phyloP scores from a whole-genome alignment of 768 basidiomycete genomes.

The Leucogyrophana mollusca region DNA sequence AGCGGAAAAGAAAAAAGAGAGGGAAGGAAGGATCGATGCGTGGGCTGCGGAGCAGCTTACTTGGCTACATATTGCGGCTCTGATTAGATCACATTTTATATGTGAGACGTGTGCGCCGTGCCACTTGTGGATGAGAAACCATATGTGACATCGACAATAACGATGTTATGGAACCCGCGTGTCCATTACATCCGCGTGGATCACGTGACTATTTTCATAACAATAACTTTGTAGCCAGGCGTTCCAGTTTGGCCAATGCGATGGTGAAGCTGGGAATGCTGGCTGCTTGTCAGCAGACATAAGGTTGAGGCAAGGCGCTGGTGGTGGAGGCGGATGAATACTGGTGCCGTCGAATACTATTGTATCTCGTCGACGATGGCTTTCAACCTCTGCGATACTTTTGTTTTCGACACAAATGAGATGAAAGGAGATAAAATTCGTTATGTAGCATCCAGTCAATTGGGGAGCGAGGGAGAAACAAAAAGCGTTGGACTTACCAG shows the following conservation, averaged over 20 bases:
- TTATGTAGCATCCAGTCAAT: too few species aligned
- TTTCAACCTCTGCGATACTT: slow-evolving; percentile 10
- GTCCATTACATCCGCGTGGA: neutral
- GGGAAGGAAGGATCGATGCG: neutral
- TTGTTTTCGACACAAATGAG: neutral
- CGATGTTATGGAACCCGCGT: slow-evolving; percentile 16
- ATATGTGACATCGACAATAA: slow-evolving; percentile 19
- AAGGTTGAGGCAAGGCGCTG: neutral
- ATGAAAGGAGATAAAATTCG: neutral
- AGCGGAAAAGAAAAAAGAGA: slow-evolving; percentile 9
- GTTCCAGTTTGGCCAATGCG: neutral
- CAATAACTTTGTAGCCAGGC: slow-evolving; percentile 18
- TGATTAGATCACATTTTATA: slow-evolving; percentile 17
- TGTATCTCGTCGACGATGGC: neutral
- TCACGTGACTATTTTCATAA: slow-evolving; percentile 22
- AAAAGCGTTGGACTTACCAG: too few species aligned
- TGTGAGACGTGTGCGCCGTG: slow-evolving; percentile 3
- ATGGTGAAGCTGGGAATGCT: neutral
- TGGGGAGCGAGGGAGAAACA: too few species aligned
- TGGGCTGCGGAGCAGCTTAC: slow-evolving; percentile 26
- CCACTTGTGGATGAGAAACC: slow-evolving; percentile 7
- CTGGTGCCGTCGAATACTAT: neutral
- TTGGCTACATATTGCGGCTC: slow-evolving; percentile 7
- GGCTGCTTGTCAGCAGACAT: neutral
- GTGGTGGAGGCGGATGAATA: neutral